phyloP scores from a whole-genome alignment of 1,284 basidiomycete genomes.

The Paramarasmius palmivorus region DNA sequence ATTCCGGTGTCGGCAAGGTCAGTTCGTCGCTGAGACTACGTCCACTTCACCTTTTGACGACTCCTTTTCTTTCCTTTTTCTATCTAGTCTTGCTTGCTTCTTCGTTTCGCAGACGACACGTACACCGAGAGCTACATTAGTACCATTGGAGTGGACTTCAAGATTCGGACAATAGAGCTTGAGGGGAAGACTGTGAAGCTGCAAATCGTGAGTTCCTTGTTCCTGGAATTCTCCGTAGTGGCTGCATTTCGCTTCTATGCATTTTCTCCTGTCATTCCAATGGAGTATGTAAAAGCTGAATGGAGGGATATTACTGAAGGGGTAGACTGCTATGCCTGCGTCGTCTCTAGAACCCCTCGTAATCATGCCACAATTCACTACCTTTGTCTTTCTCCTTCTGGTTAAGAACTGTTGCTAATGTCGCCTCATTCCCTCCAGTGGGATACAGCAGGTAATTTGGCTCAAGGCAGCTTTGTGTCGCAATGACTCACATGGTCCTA shows the following conservation, averaged over 20 bases:
- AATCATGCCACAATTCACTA: constrained; percentile 2
- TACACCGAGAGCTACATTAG: constrained; percentile 99
- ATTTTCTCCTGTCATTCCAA: background rate
- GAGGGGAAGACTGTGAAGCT: constrained; percentile 99
- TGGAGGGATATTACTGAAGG: no score
- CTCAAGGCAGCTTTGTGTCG: background rate
- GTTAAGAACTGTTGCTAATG: constrained; percentile 19
- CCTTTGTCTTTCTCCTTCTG: constrained; percentile 10
- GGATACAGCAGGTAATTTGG: constrained; percentile 83
- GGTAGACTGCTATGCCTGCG: no score
- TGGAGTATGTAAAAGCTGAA: background rate
- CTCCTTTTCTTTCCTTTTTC: constrained; percentile 21
- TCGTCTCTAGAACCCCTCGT: background rate
- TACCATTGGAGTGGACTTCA: constrained; percentile 99
- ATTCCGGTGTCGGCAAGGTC: constrained; percentile 97
- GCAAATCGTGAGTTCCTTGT: constrained; percentile 83
- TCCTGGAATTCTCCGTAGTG: constrained; percentile 7
- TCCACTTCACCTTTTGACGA: constrained; percentile 18
- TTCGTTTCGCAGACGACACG: constrained; percentile 99
- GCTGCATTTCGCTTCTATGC: constrained; percentile 3
- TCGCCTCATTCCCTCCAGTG: constrained; percentile 56
- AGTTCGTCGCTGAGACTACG: constrained; percentile 22
- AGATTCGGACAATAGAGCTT: constrained; percentile 99
- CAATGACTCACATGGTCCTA: background rate
- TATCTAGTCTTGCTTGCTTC: constrained; percentile 88